A percentile compares a stretch with the other conserved stretches of the same genome.
Conservation (phyloP, 208 protist genomes). For the Leishmania amazonensis region DNA sequence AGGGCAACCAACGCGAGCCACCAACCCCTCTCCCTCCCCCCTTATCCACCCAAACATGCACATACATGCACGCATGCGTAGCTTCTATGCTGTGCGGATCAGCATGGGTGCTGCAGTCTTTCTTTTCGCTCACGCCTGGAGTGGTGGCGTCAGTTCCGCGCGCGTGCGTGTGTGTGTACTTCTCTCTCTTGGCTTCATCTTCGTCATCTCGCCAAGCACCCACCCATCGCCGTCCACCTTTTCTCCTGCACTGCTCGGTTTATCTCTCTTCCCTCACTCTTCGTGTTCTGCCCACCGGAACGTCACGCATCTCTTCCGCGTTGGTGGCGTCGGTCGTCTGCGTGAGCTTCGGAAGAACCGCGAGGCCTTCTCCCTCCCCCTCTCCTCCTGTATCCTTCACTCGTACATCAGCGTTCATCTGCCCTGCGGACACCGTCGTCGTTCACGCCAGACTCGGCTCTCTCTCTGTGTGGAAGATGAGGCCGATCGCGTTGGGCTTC, state of each 20-base stretch:
- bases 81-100: not conserved
- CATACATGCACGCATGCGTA: not conserved
- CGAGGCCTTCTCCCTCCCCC: not conserved
- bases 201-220: not conserved
- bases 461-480: constrained; percentile 20
- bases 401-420: not conserved
- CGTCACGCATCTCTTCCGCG: not conserved
- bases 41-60: not conserved
- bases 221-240: not conserved
- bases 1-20: not conserved
- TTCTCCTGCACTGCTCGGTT: not conserved
- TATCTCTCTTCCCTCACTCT: not conserved
- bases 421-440: not conserved
- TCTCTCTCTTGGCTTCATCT: not conserved
- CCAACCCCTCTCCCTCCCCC: not conserved
- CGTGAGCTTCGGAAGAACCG: not conserved
- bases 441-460: not conserved
- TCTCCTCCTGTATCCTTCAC: not conserved
- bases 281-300: not conserved
- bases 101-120: not conserved
- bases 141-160: not conserved
- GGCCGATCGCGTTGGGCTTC: constrained; percentile 25
- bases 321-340: not conserved
- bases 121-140: not conserved
- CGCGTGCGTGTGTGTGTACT: not conserved